Base-by-base conservation (phyloP, 2,329 filamentous ascomycete genomes). In the Epichloe festucae region DNA sequence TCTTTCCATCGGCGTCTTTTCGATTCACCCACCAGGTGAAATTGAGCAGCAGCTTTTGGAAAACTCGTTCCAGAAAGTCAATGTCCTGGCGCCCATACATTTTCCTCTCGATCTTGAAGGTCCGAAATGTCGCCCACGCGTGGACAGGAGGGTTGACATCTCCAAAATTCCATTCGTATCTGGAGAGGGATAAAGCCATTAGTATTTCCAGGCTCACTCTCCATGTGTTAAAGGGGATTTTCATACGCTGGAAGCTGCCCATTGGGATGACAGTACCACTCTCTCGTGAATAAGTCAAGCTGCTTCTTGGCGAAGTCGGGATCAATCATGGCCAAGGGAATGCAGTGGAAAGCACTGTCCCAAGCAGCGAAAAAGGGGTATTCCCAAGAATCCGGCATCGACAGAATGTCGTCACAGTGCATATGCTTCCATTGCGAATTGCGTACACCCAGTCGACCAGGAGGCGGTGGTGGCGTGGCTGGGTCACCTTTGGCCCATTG, bases 21-120 rank as follows among this genome's bases (percentile, higher is more conserved):
- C 91, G 85, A 66, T 97, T 97, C 19, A 96, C 91, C 91, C 91
- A 97, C 93, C 93, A 97, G 4, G 93, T 97, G 67, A 97, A 97
- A 71, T 97, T 97, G 56, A 97, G 75, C 23, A 97, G 74, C 54
- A 97, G 70, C 68, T 97, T 97, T 64, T 97, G 93, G 73, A 97
- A 97, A 4, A 96, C 89, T 19, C 91, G 81, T 73, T 97, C 91
- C 10, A 97, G 77, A 69, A 96, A 97, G 68, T 97, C 93, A 35
- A 96, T 74, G 65, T 97, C 91, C 63, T 96, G 89, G 36, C 88
- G 82, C 41, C 91, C 93, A 61, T 96, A 97, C 74, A 97, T 81
- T 72, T 97, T 97, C 59, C 93, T 84, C 73, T 97, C 91, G 57
- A 97, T 96, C 71, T 97, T 97, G 82, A 97, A 97, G 0, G 87